Evolutionary conservation across 2,329 filamentous ascomycete genomes (phyloP), one percentile per base, ranked within the genome.

Genomic region (Verticillium isaacii): DNA sequence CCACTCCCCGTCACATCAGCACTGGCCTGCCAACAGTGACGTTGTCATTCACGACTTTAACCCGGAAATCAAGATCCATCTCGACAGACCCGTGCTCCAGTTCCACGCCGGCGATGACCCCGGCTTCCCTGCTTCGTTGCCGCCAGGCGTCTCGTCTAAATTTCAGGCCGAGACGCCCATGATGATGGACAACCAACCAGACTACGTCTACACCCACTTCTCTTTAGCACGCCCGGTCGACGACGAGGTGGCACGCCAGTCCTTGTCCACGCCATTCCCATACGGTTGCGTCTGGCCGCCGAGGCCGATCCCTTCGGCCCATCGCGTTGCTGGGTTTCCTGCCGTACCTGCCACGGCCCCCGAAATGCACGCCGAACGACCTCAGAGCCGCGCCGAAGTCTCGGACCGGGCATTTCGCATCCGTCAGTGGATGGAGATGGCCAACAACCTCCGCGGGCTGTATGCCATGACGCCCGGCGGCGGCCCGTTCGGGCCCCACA

Each of bases 261-360:
- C 70, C 61, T 64, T 73, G 55, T 62, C 37, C 5, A 52, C 63
- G 1, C 64, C 65, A 3, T 82, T 77, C 61, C 80, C 76, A 32
- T 83, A 84, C 62, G 78, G 78, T 56, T 73, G 78, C n/a, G 74
- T 93, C 11, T 97, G 93, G 93, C 93, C 93, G 8, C 89, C 93
- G 0, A 79, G 82, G 0, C 82, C 79, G 0, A 84, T 97, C 14
- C 92, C 92, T 0, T 84, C 89, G 2, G 68, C 73, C 1, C 76
- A 85, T 25, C 86, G 87, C 29, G 80, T 84, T 5, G 67, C 73
- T 1, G 77, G 77, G 25, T 67, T 68, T 15, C 66, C 68, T 55
- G 66, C 67, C 29, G 68, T 72, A 58, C 56, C 68, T 59, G 63
- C 67, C 52, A 61, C 68, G 58, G 39, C 69, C 55, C 41, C 67